A percentile compares a stretch with the other conserved stretches of the same genome.
These are phyloP conservation scores for Lagenaria siceraria DNA, from an alignment of 306 rosid genomes.

Conservation along the genomic window DNA sequence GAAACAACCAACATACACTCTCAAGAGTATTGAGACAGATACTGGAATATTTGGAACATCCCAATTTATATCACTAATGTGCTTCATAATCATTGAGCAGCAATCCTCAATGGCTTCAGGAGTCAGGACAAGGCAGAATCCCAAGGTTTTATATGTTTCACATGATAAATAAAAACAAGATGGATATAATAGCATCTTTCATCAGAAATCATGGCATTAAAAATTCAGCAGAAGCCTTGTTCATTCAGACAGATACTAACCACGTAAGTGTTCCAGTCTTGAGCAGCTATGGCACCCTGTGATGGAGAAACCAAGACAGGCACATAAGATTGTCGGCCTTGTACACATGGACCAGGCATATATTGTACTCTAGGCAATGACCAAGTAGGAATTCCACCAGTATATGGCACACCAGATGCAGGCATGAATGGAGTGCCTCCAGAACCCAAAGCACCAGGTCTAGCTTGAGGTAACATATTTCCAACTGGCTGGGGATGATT, in stretches of 20 bases:
- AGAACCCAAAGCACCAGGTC: conserved; percentile 38
- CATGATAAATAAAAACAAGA: neutral
- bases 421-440: conserved; percentile 36
- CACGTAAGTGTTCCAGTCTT: conserved; percentile 74
- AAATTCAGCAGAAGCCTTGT: neutral
- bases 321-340: conserved; percentile 48
- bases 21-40: neutral
- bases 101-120: neutral
- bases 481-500: conserved; percentile 72
- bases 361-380: conserved; percentile 60
- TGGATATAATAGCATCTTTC: neutral
- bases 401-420: conserved; percentile 49
- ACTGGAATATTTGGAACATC: neutral
- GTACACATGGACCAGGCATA: conserved; percentile 34
- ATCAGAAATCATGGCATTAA: neutral
- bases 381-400: conserved; percentile 59
- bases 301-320: conserved; percentile 62
- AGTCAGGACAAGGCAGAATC: neutral
- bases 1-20: neutral
- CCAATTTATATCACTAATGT: neutral
- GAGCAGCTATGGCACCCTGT: conserved; percentile 53
- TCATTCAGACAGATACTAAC: conserved; percentile 29
- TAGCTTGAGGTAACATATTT: conserved; percentile 29
- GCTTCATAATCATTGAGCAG: neutral
- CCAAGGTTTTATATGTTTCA: neutral